Conservation (phyloP, 257 asterid species). For the Rhazya stricta region DNA sequence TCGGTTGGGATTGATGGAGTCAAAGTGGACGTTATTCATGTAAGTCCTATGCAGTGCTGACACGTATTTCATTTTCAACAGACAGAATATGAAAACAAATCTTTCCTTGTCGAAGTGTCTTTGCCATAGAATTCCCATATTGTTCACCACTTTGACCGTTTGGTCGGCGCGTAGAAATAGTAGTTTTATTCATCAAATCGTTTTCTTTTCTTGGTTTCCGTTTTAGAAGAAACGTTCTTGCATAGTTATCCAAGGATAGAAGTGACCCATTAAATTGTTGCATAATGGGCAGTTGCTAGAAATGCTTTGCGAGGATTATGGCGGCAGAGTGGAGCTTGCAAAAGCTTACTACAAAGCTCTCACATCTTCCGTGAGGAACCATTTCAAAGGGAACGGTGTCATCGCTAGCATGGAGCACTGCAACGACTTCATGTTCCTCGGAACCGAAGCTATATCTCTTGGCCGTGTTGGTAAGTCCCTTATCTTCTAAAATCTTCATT, state of each 20-base stretch:
- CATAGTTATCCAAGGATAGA: too few relatives aligned
- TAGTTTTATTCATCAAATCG: too few relatives aligned
- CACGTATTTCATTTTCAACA: background rate
- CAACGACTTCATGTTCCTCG: constrained; percentile 94
- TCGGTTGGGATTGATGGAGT: constrained; percentile 90
- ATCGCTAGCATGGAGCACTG: constrained; percentile 99
- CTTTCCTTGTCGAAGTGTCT: background rate
- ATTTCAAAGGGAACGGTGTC: constrained; percentile 92
- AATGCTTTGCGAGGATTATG: constrained; percentile 84
- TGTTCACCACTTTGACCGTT: background rate
- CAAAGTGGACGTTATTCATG: constrained; percentile 93
- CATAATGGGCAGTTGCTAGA: constrained; percentile 52
- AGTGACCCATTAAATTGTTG: background rate
- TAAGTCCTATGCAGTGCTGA: constrained; percentile 17
- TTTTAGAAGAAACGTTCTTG: too few relatives aligned
- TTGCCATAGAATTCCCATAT: background rate
- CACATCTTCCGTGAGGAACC: constrained; percentile 58
- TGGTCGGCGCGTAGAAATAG: constrained; percentile 10
- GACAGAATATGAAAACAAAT: background rate
- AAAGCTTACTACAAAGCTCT: constrained; percentile 79
- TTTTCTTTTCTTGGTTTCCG: too few relatives aligned
- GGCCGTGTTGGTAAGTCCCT: constrained; percentile 78
- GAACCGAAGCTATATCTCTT: constrained; percentile 70
- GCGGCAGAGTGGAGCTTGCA: constrained; percentile 83
- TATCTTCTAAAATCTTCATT: too few relatives aligned